Conservation (phyloP, 2,329 filamentous ascomycete species). For the Chaetomiaceae sp. region DNA sequence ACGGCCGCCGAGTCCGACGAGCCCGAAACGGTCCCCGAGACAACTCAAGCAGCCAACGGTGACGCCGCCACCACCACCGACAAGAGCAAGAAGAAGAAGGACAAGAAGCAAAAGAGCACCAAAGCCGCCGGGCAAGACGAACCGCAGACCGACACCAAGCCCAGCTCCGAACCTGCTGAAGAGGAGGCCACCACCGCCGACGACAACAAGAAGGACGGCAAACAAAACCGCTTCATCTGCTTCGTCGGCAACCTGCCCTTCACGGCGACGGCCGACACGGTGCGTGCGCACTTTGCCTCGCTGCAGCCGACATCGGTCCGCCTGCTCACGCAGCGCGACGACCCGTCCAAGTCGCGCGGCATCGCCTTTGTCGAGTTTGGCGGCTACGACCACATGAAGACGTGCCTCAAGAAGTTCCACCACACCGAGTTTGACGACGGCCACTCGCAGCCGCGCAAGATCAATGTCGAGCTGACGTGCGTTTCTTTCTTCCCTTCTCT, state of each 20-base stretch:
- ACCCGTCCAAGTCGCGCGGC: constrained; percentile 39
- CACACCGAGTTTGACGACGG: constrained; percentile 69
- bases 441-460: constrained; percentile 57
- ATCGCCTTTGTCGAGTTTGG: constrained; percentile 88
- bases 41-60: constrained; percentile 2
- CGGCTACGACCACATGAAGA: constrained; percentile 84
- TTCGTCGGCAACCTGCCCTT: constrained; percentile 77
- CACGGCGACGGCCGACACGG: constrained; percentile 64
- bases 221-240: constrained; percentile 71
- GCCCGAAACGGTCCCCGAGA: not conserved
- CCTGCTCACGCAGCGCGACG: constrained; percentile 58
- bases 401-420: constrained; percentile 84
- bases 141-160: not conserved
- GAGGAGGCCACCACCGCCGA: constrained; percentile 5
- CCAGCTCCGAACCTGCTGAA: not conserved
- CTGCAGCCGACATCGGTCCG: constrained; percentile 67
- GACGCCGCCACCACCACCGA: constrained; percentile 14
- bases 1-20: not conserved
- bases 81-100: constrained; percentile 28
- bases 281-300: constrained; percentile 72
- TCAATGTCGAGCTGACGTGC: constrained; percentile 89
- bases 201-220: constrained; percentile 15
- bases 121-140: constrained; percentile 10
- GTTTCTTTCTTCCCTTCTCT: constrained; percentile 30
- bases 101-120: constrained; percentile 31